Evolutionary conservation across 1,284 basidiomycete genomes (phyloP).

Genomic region (Cystobasidiaceae sp.): DNA sequence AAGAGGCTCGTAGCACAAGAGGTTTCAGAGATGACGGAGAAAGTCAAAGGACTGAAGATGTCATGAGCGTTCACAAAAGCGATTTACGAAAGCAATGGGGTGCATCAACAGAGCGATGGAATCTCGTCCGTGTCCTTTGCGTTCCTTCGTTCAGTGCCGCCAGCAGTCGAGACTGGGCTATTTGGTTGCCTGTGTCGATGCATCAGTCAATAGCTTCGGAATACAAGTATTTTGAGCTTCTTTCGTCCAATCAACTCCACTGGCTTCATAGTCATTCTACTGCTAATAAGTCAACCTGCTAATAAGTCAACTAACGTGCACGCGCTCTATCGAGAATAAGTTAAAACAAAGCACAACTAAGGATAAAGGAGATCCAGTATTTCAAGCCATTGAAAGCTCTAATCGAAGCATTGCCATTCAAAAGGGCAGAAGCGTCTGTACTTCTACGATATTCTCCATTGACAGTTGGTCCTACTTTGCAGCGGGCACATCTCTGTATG

Average conservation of each 20-base stretch:
- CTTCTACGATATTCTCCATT: not conserved
- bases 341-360: no score
- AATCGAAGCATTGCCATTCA: no score
- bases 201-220: not conserved
- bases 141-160: no score
- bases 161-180: no score
- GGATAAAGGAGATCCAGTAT: no score
- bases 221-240: no score
- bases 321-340: no score
- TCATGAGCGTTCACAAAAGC: not conserved
- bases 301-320: no score
- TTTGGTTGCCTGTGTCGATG: not conserved
- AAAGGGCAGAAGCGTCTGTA: not conserved
- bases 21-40: not conserved
- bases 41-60: not conserved
- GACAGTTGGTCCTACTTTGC: not conserved
- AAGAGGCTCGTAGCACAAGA: conserved; percentile 2
- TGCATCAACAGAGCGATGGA: not conserved
- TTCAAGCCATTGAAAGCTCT: no score
- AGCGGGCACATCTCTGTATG: conserved; percentile 2
- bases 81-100: not conserved
- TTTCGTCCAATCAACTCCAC: no score
- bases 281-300: no score
- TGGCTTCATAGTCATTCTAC: no score
- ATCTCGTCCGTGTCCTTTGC: not conserved